Evolutionary conservation across 169 alveolate species (phyloP), one percentile per base, ranked within the genome.

Genomic region (Cryptosporidium andersoni): DNA sequence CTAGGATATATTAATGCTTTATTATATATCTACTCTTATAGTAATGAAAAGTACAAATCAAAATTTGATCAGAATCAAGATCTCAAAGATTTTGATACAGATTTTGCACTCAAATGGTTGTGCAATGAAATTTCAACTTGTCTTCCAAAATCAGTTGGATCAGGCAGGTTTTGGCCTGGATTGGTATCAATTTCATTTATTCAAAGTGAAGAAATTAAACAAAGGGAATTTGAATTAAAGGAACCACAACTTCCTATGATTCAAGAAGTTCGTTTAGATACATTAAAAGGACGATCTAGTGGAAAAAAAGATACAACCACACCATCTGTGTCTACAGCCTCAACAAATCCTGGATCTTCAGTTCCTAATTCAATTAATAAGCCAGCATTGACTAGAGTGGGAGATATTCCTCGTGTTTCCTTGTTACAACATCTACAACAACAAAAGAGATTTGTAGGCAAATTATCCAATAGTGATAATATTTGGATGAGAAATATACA

Each of bases 101-200:
- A 25, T 25, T 25, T 25, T 25, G 25, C 25, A 25, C 16, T 74
- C 1, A 58, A 74, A 14, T 74, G 85, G 68, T 39, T 74, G 2
- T 74, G 85, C 39, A 34, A 66, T 2, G 85, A 74, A 36, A 34
- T 74, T 25, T 40, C 67, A n/a, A 58, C 85, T 11, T 40, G 60
- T 42, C 34, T 74, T 55, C 85, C 85, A 39, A 48, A 58, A 43
- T 74, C 85, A 4, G 85, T 52, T 11, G 67, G 85, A 16, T 47
- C 85, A 3, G 85, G 85, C 2, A 56, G 64, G 25, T 74, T 74
- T 60, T 74, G 85, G 85, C 85, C 85, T 16, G 85, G 85, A 2
- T 64, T 58, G 62, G 51, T 63, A 12, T 58, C 52, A 2, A 62
- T 74, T 43, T 58, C 45, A 40, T 43, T 74, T 4, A 64, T 74